phyloP scores from a whole-genome alignment of 2,329 filamentous ascomycete species.

The Aspergillus pseudoterreus region DNA sequence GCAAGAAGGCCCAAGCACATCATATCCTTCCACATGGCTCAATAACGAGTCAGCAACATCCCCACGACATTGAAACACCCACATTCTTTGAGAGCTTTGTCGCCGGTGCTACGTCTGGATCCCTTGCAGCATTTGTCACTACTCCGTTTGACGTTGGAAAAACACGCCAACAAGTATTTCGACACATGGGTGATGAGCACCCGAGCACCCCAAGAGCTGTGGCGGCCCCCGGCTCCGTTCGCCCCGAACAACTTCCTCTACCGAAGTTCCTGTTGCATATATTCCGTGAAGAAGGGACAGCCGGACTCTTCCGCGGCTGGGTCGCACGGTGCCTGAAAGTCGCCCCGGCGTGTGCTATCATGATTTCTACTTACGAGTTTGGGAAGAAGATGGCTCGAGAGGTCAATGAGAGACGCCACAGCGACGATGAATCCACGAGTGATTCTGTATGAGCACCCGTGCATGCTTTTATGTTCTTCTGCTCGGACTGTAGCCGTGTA shows the following conservation, averaged over 20 bases:
- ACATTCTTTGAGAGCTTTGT: conserved; percentile 88
- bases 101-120: conserved; percentile 78
- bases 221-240: conserved; percentile 15
- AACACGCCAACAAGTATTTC: conserved; percentile 83
- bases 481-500: not conserved
- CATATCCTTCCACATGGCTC: conserved; percentile 14
- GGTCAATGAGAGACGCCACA: conserved; percentile 60
- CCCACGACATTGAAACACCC: conserved; percentile 67
- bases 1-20: conserved; percentile 45
- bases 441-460: conserved; percentile 13
- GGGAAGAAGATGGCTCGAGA: conserved; percentile 82
- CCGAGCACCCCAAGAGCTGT: conserved; percentile 16
- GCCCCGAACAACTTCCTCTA: conserved; percentile 75
- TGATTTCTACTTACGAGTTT: conserved; percentile 97
- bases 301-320: conserved; percentile 87
- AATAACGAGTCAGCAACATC: conserved; percentile 36
- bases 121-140: conserved; percentile 80
- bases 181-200: conserved; percentile 50
- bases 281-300: conserved; percentile 74
- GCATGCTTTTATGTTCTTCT: not conserved
- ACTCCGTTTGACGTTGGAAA: conserved; percentile 98
- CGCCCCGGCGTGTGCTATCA: conserved; percentile 93
- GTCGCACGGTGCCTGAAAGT: conserved; percentile 89
- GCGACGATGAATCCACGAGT: conserved; percentile 15
- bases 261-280: conserved; percentile 84